phyloP scores from a whole-genome alignment of 2,329 filamentous ascomycete species.

The Cladosporium sphaerospermum region DNA sequence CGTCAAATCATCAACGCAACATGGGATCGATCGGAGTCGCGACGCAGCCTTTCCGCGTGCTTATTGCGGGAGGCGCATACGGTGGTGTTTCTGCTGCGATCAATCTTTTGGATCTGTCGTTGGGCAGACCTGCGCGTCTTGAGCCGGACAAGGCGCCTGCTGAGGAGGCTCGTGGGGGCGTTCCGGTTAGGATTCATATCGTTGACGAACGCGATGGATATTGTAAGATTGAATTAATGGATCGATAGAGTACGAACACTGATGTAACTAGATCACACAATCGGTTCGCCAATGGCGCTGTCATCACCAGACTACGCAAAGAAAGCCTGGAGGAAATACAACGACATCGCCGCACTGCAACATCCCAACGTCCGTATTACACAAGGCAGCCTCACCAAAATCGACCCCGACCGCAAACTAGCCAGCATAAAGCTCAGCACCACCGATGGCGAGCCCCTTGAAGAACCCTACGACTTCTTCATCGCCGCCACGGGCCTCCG shows the following conservation, averaged over 20 bases:
- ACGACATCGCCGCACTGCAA: slow-evolving; percentile 61
- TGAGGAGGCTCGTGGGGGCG: slow-evolving; percentile 21
- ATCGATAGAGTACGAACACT: background rate
- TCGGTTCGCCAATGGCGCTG: slow-evolving; percentile 68
- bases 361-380: slow-evolving; percentile 56
- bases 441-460: slow-evolving; percentile 22
- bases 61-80: slow-evolving; percentile 67
- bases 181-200: slow-evolving; percentile 61
- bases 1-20: background rate
- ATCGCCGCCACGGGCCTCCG: slow-evolving; percentile 64
- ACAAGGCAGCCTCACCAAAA: slow-evolving; percentile 56
- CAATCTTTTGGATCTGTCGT: slow-evolving; percentile 61
- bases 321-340: slow-evolving; percentile 65
- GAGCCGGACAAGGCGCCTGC: slow-evolving; percentile 18
- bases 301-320: slow-evolving; percentile 57
- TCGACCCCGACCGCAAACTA: slow-evolving; percentile 59
- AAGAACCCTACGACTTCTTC: slow-evolving; percentile 62
- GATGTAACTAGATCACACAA: slow-evolving; percentile 62
- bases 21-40: slow-evolving; percentile 2
- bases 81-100: slow-evolving; percentile 61
- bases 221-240: slow-evolving; percentile 44
- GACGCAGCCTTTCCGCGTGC: slow-evolving; percentile 33
- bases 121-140: slow-evolving; percentile 49
- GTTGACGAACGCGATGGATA: slow-evolving; percentile 79
- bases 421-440: slow-evolving; percentile 43